Base-by-base conservation (phyloP, 768 basidiomycete species). In the Hericium coralloides region DNA sequence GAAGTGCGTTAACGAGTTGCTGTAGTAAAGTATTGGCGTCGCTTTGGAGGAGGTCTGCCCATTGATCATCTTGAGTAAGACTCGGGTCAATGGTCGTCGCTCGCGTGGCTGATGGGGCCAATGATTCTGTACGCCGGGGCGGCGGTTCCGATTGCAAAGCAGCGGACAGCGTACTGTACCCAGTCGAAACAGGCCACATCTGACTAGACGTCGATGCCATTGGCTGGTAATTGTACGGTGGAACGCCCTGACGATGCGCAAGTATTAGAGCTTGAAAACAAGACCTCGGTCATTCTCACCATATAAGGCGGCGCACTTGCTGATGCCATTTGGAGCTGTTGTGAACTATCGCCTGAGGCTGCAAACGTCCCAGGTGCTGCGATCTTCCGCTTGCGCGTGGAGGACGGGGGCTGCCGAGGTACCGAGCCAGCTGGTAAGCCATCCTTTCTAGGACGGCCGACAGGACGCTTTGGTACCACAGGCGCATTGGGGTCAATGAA, bases 381-480 rank as follows among this genome's bases (percentile, higher is more conserved):
- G 9, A 62, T 53, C 38, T 58, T 62, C 39, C 61, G 61, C 48
- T 60, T 60, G 52, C 61, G 61, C 4, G 38, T 45, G 43, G 38
- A n/a, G 6, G 55, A 43, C 12, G 57, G 66, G n/a, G 79, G 67
- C 20, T 74, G 69, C 14, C 69, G 75, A 6, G 67, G 68, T 18
- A 86, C 80, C 10, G 85, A 85, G 12, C 89, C 89, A 31, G 89
- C 84, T 41, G 89, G 89, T 38, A 88, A 77, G 0, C 89, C 89
- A 62, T 91, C 89, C 68, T 91, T 89, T 63, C 89, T 72, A 2
- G 89, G 89, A 14, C 89, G 76, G 1, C 89, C 89, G 2, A 91
- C 89, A 15, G 89, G 89, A 48, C 89, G 75, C 68, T 89, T 90
- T 54, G 81, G 70, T 69, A 86, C 87, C 25, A 79, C 75, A 2